These are phyloP conservation scores for Penicillium vulpinum DNA, from an alignment of 2,329 filamentous ascomycete genomes.

Conservation along the genomic window DNA sequence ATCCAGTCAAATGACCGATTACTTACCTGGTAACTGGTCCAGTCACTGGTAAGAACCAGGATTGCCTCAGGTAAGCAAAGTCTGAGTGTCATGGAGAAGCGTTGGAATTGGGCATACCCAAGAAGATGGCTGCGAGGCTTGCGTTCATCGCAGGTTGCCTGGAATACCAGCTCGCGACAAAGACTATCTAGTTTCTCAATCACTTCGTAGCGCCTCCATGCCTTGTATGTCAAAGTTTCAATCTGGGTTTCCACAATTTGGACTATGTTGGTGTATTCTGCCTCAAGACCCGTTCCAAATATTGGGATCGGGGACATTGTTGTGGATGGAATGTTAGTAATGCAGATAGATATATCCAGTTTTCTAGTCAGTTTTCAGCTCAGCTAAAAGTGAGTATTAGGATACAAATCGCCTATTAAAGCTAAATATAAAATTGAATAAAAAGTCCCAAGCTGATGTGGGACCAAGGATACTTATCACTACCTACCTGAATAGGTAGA, in stretches of 20 bases:
- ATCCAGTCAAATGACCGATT: neutral
- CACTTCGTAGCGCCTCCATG: neutral
- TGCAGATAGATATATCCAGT: neutral
- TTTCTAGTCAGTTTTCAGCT: neutral
- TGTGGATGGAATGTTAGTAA: neutral
- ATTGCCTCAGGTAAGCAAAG: neutral
- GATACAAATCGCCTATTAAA: neutral
- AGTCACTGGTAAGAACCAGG: neutral
- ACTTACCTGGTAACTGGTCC: neutral
- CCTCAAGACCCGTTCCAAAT: neutral
- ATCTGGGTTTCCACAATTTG: neutral
- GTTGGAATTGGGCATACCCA: neutral
- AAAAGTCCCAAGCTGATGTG: too few species aligned
- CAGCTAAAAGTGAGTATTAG: neutral
- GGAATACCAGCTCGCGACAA: neutral
- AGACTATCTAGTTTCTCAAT: neutral
- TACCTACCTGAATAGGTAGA: neutral
- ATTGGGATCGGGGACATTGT: neutral
- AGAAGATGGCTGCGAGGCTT: neutral
- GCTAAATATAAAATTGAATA: neutral
- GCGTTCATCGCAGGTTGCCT: neutral
- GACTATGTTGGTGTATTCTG: neutral
- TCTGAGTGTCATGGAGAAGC: neutral
- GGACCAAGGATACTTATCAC: neutral
- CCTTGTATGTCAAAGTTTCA: neutral